phyloP scores from a whole-genome alignment of 495 filamentous ascomycete species.

The Daldinia caldariorum region DNA sequence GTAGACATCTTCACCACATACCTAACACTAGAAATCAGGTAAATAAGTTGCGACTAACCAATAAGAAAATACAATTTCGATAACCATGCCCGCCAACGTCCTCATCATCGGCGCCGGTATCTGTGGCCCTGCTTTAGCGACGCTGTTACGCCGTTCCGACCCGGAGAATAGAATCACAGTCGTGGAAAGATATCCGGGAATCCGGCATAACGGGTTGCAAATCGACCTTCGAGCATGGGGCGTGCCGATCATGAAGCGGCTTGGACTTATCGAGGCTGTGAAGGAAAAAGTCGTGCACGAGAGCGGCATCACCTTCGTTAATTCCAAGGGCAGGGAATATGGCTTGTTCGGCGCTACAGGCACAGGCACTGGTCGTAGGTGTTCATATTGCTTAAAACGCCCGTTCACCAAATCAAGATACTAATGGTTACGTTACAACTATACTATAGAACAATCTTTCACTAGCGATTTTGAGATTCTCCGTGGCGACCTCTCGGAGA shows the following conservation, averaged over 20 bases:
- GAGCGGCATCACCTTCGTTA: constrained; percentile 55
- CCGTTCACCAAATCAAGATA: no score
- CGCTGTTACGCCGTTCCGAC: constrained; percentile 49
- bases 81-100: constrained; percentile 63
- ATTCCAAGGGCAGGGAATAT: constrained; percentile 47
- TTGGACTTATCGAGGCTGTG: constrained; percentile 58
- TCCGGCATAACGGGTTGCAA: constrained; percentile 58
- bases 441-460: constrained; percentile 48
- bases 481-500: constrained; percentile 57
- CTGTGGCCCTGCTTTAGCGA: constrained; percentile 81
- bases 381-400: background rate
- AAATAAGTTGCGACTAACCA: background rate
- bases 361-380: constrained; percentile 47
- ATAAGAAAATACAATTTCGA: background rate
- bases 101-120: constrained; percentile 91
- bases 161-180: constrained; percentile 59
- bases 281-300: constrained; percentile 49
- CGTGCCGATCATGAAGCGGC: constrained; percentile 59
- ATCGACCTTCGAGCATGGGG: constrained; percentile 61
- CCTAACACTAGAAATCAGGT: background rate
- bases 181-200: constrained; percentile 57
- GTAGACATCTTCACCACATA: background rate
- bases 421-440: background rate
- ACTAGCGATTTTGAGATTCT: constrained; percentile 66
- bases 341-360: constrained; percentile 51